Base-by-base conservation (phyloP, 768 basidiomycete species). In the Boletus fagicola region DNA sequence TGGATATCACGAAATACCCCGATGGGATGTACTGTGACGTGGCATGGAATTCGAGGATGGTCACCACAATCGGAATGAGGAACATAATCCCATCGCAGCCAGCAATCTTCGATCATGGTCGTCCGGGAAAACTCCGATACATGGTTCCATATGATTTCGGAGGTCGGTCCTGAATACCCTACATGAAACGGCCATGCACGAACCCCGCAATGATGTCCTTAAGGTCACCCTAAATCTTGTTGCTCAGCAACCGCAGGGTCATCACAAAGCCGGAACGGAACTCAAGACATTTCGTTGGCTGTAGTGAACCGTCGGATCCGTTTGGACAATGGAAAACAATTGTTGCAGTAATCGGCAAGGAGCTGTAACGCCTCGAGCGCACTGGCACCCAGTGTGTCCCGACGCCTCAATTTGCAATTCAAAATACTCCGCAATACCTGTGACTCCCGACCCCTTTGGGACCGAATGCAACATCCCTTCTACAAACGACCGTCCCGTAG, bases 11-110 rank as follows among this genome's bases (percentile, higher is more conserved):
- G 38, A 15, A 35, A 22, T 12, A 12, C 26, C 31, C 26, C 26
- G 44, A 53, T 35, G 12, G 30, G 35, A 49, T 28, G 48, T 22
- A 4, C 36, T 13, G 36, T 46, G 62, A 65, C 63, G 52, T 65
- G 62, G 59, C 62, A 44, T 26, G 28, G 20, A 13, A 35, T 12
- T 35, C 30, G 33, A 12, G 38, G 43, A 26, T n/a, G 40, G 33
- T 39, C 40, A 48, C 47, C 5, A 31, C 47, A 39, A 44, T 39
- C 20, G 20, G 28, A 22, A 38, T 18, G 9, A 18, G 28, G 42
- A 31, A 45, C 31, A 30, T 18, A 28, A 22, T 39, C 18, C 22
- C 20, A 49, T 50, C 48, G 47, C 11, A 40, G 44, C 62, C 38
- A 49, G 45, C 20, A 36, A 57, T 3, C 12, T 10, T 36, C 38